Evolutionary conservation across 495 filamentous ascomycete species (phyloP), one percentile per base, ranked within the genome.

Genomic region (Opeltia flavorubescens): DNA sequence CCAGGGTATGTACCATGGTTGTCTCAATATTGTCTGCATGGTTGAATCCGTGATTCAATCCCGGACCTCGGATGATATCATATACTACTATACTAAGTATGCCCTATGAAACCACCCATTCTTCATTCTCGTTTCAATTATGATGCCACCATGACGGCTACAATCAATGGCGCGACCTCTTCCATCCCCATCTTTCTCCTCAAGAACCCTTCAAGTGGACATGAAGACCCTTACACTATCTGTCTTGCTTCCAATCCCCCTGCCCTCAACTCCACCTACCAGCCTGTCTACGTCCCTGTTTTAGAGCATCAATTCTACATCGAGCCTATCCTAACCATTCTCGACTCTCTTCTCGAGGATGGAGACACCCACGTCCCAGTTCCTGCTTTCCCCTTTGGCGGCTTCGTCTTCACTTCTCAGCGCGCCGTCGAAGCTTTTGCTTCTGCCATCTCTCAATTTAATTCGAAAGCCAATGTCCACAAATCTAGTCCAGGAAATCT

Each of bases 191-290:
- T 95, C 25, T 71, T 94, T 30, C 74, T 96, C 17, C 76, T 96
- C 44, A 96, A 96, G 63, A 94, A 88, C 7, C 79, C 75, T 58
- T 94, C 87, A 2, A 69, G 15, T 13, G 38, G 38, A 9, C 38
- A 64, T 1, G 86, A 88, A 9, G 89, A 96, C 62, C 71, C 75
- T 24, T 96, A 96, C 61, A 75, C 82, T 39, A 78, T 84, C 36
- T 75, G 76, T 51, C 88, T 96, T 62, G 43, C 59, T 11, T 48
- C 60, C 24, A 53, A 56, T 20, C 47, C 55, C 47, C 60, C 65
- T 54, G 50, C 45, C 15, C 84, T 87, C 2, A 57, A 68, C 47
- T 94, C 93, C 57, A 75, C 94, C 36, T 89, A 89, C 2, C 86
- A 94, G 13, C 76, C 95, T 2, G 76, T 85, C 54, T 87, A 95